These are phyloP conservation scores for Tetrahymena borealis DNA, from an alignment of 73 alveolate genomes.

Conservation along the genomic window DNA sequence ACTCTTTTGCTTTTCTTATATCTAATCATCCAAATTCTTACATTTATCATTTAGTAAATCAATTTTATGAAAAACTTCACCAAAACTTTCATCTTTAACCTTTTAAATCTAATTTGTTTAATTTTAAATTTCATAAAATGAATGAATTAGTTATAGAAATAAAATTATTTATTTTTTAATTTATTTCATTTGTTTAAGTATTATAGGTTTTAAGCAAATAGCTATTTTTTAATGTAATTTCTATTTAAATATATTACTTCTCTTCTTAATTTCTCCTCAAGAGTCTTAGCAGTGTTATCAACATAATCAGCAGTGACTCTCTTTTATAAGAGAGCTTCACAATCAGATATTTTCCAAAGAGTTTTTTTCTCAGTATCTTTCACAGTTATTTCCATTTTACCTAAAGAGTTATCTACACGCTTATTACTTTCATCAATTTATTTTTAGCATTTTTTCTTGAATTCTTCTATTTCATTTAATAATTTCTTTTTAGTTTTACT, in stretches of 20 bases:
- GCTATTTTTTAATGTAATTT: too few relatives aligned
- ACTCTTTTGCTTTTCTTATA: neutral
- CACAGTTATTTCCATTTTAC: conserved; percentile 20
- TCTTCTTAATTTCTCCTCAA: neutral
- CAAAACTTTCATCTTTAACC: neutral
- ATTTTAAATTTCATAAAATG: too few relatives aligned
- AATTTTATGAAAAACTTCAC: neutral
- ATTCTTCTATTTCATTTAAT: conserved; percentile 18
- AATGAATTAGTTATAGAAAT: too few relatives aligned
- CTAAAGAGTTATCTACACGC: neutral
- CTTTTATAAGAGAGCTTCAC: conserved; percentile 24
- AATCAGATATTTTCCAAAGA: conserved; percentile 42
- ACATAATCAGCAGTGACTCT: conserved; percentile 37
- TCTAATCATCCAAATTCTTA: neutral
- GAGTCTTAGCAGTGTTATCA: neutral
- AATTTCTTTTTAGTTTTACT: conserved; percentile 19
- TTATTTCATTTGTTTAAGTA: too few relatives aligned
- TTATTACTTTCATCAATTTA: conserved; percentile 14
- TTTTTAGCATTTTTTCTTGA: conserved; percentile 9
- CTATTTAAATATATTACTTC: neutral
- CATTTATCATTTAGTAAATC: neutral
- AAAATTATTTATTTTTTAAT: too few relatives aligned
- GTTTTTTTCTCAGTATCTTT: conserved; percentile 41
- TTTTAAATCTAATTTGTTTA: neutral
- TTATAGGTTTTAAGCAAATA: too few relatives aligned